These are phyloP conservation scores for Collybia mongolica DNA, from an alignment of 768 basidiomycete species.

Conservation along the genomic window DNA sequence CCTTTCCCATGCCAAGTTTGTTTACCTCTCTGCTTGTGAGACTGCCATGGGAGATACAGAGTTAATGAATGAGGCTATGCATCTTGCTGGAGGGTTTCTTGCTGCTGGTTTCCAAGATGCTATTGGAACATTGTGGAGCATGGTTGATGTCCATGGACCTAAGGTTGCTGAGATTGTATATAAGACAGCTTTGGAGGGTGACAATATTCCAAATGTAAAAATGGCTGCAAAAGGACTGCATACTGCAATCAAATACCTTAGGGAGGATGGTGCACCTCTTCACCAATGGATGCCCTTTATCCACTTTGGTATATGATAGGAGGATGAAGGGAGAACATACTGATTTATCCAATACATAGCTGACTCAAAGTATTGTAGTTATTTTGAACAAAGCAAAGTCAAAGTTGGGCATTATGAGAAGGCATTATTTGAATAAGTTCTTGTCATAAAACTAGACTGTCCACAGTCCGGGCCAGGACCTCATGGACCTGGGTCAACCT, in stretches of 20 bases:
- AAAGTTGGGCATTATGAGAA: too few relatives aligned
- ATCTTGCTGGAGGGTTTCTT: constrained; percentile 42
- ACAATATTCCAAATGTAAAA: neutral
- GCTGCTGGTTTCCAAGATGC: constrained; percentile 29
- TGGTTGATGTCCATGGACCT: constrained; percentile 35
- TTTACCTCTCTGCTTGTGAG: constrained; percentile 47
- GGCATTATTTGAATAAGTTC: too few relatives aligned
- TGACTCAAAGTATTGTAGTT: too few relatives aligned
- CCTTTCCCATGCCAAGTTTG: constrained; percentile 29
- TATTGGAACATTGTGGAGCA: constrained; percentile 42
- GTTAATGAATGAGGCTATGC: constrained; percentile 27
- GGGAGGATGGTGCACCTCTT: neutral
- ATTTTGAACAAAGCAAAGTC: too few relatives aligned
- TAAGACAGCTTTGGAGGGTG: neutral
- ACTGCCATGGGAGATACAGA: constrained; percentile 32
- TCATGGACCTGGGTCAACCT: too few relatives aligned
- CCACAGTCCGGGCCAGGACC: too few relatives aligned
- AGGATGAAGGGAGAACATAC: too few relatives aligned
- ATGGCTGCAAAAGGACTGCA: neutral
- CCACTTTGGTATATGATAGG: neutral
- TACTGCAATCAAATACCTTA: neutral
- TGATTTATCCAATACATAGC: too few relatives aligned
- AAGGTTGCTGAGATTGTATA: constrained; percentile 23
- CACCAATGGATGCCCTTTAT: neutral
- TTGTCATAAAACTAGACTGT: too few relatives aligned